These are phyloP conservation scores for Globisporangium okanoganense DNA, from an alignment of 352 stramenopile genomes.

Conservation along the genomic window DNA sequence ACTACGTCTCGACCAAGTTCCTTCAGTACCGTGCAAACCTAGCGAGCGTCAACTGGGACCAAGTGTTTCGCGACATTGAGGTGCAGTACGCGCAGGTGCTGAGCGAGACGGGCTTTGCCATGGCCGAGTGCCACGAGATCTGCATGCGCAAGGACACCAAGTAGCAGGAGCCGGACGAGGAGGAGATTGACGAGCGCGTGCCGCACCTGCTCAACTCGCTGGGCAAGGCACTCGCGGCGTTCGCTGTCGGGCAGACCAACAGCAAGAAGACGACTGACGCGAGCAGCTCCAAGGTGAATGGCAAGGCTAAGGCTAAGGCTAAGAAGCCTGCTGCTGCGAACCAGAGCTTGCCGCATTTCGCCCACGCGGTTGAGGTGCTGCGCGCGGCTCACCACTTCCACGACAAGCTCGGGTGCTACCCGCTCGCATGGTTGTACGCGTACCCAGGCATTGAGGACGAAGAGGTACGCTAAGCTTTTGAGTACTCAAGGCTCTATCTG, in stretches of 20 bases:
- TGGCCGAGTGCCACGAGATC: constrained; percentile 62
- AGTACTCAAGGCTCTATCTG: neutral
- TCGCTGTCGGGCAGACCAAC: constrained; percentile 8
- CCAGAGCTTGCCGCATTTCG: constrained; percentile 26
- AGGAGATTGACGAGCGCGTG: constrained; percentile 59
- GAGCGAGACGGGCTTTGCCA: constrained; percentile 35
- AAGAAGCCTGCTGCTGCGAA: neutral
- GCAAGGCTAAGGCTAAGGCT: constrained; percentile 16
- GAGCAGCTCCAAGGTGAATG: neutral
- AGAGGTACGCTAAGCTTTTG: constrained; percentile 23
- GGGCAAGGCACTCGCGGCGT: constrained; percentile 51
- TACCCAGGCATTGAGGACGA: constrained; percentile 50
- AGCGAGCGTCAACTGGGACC: constrained; percentile 27
- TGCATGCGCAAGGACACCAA: constrained; percentile 61
- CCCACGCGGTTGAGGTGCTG: constrained; percentile 59
- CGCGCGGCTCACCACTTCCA: constrained; percentile 75
- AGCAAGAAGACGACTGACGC: constrained; percentile 10
- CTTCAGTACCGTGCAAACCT: constrained; percentile 13
- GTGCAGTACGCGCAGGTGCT: constrained; percentile 36
- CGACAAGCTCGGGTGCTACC: constrained; percentile 79
- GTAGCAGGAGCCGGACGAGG: constrained; percentile 52
- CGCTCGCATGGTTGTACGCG: constrained; percentile 66
- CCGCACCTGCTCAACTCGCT: constrained; percentile 66
- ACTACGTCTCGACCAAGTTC: constrained; percentile 52
- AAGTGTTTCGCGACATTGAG: constrained; percentile 43